Conservation (phyloP, 495 filamentous ascomycete species). For the Penicillium arizonense region DNA sequence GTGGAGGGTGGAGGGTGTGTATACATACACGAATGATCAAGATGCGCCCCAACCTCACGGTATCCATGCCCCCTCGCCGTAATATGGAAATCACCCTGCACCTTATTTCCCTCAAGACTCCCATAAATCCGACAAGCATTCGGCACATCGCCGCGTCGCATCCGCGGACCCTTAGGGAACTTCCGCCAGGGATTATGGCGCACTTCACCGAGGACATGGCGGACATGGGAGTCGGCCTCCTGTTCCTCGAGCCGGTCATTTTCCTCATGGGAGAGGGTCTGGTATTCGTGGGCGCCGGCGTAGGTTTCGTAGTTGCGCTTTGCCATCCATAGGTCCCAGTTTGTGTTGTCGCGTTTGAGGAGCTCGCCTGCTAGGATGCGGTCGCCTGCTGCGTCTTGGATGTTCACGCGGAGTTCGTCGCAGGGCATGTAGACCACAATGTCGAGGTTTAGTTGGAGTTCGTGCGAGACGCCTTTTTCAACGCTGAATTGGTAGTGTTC, state of each 20-base stretch:
- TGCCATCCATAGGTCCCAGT: conserved; percentile 79
- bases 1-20: too few relatives aligned
- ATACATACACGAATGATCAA: conserved; percentile 76
- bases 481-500: conserved; percentile 90
- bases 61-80: conserved; percentile 96
- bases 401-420: conserved; percentile 86
- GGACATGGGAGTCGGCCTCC: conserved; percentile 52
- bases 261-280: conserved; percentile 48
- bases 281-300: conserved; percentile 48
- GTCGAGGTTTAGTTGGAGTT: conserved; percentile 93
- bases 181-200: conserved; percentile 45
- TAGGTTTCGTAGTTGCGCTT: conserved; percentile 68
- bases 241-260: conserved; percentile 38
- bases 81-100: conserved; percentile 98
- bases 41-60: conserved; percentile 70
- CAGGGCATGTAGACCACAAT: conserved; percentile 91
- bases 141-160: conserved; percentile 53
- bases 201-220: conserved; percentile 51
- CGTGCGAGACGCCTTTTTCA: conserved; percentile 85
- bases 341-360: conserved; percentile 73
- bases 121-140: conserved; percentile 85
- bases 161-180: conserved; percentile 66
- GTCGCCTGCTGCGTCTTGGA: conserved; percentile 93
- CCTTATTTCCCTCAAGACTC: conserved; percentile 87
- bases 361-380: conserved; percentile 78